Conservation (phyloP, 2,329 filamentous ascomycete genomes). For the Pestalotiopsis sp. region DNA sequence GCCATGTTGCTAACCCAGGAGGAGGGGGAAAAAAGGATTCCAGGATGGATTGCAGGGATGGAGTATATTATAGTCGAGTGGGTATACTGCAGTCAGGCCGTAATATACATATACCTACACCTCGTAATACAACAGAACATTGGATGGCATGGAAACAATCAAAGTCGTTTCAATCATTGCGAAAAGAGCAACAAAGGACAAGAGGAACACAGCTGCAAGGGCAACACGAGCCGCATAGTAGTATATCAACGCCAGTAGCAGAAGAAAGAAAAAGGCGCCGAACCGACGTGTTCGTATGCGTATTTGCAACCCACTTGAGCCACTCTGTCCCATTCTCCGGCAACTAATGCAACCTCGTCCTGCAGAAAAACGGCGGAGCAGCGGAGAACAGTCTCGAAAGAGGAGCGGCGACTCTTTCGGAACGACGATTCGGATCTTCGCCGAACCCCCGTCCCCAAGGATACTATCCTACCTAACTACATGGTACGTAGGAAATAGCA, state of each 20-base stretch:
- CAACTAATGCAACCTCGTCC: neutral
- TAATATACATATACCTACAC: too few relatives aligned
- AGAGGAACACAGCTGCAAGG: neutral
- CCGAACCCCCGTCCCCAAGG: too few relatives aligned
- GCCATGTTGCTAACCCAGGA: too few relatives aligned
- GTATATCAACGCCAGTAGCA: neutral
- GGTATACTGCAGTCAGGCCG: too few relatives aligned
- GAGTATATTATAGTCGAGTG: too few relatives aligned
- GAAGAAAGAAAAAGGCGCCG: neutral
- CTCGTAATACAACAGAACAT: too few relatives aligned
- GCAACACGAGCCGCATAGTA: neutral
- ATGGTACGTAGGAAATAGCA: too few relatives aligned
- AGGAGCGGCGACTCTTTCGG: neutral
- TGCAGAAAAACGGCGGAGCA: neutral
- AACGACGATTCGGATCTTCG: too few relatives aligned
- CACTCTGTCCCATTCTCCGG: neutral
- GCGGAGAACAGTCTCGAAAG: neutral
- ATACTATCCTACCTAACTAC: too few relatives aligned
- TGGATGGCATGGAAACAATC: too few relatives aligned
- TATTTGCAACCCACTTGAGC: neutral
- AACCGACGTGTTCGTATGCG: neutral
- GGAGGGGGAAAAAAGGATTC: too few relatives aligned
- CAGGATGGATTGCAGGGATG: too few relatives aligned
- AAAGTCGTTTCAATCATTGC: neutral
- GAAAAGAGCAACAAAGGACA: neutral